Evolutionary conservation across 1,139 yeast genomes (phyloP), one percentile per base, ranked within the genome.

Genomic region (Debaryomycetaceae sp.): DNA sequence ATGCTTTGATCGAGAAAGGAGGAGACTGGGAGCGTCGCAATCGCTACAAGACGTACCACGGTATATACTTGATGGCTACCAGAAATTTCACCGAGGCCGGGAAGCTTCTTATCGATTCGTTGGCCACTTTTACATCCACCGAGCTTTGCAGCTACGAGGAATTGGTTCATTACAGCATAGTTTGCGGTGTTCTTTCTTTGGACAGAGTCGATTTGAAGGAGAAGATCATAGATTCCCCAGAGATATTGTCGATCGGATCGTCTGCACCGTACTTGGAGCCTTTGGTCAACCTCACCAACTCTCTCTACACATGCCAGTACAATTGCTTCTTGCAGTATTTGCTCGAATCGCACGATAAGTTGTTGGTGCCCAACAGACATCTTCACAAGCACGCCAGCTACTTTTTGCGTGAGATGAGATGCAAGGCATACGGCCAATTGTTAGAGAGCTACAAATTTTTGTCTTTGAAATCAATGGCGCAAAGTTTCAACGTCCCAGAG

Each of bases 21-120:
- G 99, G 99, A 48, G 99, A 93, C 64, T 93, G 99, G 99, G 99
- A 95, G 68, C 87, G 99, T 65, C 83, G 97, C 60, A 93, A 95
- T 69, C 76, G 97, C 56, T 89, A 81, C 73, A 93, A 95, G 70
- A 89, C 98, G 6, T 95, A 93, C 68, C 70, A 80, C 50, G 99
- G 99, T 22, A 77, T 93, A 44, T 88, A 88, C 63, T 73, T 81
- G 42, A 70, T 93, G 76, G 87, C 96, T 13, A 84, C 93, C 24
- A 81, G 99, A 58, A 83, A 89, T 58, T 95, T 95, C 59, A 71
- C 72, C 31, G 95, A 88, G 55, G 97, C 90, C 1, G 82, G 97
- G 4, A 80, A 81, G 48, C 72, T 91, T 53, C 77, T 95, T 58
- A 87, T 88, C 54, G 99, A 91, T 63, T 85, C 96, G 11, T 76